Evolutionary conservation across 129 eudicot genomes (phyloP), one percentile per base, ranked within the genome.

Genomic region (Tagetes patula): DNA sequence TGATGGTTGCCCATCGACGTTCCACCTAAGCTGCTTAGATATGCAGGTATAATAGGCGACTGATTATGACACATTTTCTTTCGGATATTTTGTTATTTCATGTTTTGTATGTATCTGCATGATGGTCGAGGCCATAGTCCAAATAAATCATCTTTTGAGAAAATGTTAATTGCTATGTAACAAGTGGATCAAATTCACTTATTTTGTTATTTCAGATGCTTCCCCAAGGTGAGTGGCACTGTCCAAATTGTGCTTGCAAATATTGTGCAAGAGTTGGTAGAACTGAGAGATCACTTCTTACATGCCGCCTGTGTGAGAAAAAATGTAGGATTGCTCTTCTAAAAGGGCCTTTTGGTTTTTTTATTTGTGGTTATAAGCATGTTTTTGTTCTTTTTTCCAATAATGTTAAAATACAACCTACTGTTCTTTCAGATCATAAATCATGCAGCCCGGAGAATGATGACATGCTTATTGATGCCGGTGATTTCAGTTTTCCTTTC

Each of bases 1-100:
- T 81, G 98, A 92, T 84, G 85, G 96, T 65, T 92, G 98, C 50
- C 98, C 98, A 20, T 92, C 98, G 40, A 92, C 98, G 31, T 92
- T 89, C 67, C 98, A 92, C 78, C 95, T 85, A 75, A 89, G 81
- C 77, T 92, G 98, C 87, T 85, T 92, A 75, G 92, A 69, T 69
- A 85, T 89, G 73, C 79, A 85, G 94, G 97, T 92, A 75, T 66
- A 27, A 42, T 76, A 31, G 72, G 34, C 39, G 38, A 49, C 54
- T 60, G 40, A 31, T 58, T 58, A 58, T 58, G n/a, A 58, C 38
- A 31, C 64, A 55, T 58, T 58, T 56, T 32, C 39, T 0, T 58
- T 13, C 38, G 8, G 38, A 58, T 58, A 58, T 9, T 58, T 31
- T 2, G 4, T 58, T 58, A 58, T 58, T 58, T 58, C 38, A 8